Conservation (phyloP, 2,329 filamentous ascomycete species). For the Decorospora gaudefroyi region DNA sequence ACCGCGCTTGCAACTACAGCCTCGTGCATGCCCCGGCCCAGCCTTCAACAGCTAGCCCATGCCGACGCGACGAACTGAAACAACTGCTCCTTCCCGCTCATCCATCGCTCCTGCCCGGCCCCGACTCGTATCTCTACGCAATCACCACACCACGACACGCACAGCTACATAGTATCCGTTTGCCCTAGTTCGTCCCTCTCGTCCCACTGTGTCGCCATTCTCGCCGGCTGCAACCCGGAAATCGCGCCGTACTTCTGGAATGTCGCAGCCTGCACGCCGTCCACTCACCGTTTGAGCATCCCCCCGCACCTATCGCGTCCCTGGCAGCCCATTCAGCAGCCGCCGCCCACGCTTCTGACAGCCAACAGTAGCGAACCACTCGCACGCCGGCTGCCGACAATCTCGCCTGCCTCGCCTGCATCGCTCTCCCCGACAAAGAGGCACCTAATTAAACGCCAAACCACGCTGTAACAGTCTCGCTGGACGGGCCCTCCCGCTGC, state of each 20-base stretch:
- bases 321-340: conserved; percentile 8
- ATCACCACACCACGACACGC: background rate
- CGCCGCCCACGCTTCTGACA: conserved; percentile 8
- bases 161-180: background rate
- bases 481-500: conserved; percentile 32
- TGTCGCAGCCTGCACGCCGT: conserved; percentile 28
- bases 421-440: conserved; percentile 8
- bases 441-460: conserved; percentile 5
- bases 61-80: conserved; percentile 23
- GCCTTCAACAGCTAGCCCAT: conserved; percentile 4
- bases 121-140: conserved; percentile 6
- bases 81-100: conserved; percentile 28
- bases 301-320: conserved; percentile 24
- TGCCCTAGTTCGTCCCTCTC: background rate
- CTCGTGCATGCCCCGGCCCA: conserved; percentile 9
- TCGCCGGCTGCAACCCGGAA: conserved; percentile 4
- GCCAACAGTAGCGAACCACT: conserved; percentile 4
- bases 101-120: conserved; percentile 21
- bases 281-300: conserved; percentile 29
- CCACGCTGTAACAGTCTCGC: conserved; percentile 21
- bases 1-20: conserved; percentile 4
- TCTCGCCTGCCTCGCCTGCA: conserved; percentile 5
- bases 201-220: background rate
- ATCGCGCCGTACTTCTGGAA: conserved; percentile 34
- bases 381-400: conserved; percentile 7